Conservation (phyloP, 208 protist genomes). For the Herpetomonas tarakana region DNA sequence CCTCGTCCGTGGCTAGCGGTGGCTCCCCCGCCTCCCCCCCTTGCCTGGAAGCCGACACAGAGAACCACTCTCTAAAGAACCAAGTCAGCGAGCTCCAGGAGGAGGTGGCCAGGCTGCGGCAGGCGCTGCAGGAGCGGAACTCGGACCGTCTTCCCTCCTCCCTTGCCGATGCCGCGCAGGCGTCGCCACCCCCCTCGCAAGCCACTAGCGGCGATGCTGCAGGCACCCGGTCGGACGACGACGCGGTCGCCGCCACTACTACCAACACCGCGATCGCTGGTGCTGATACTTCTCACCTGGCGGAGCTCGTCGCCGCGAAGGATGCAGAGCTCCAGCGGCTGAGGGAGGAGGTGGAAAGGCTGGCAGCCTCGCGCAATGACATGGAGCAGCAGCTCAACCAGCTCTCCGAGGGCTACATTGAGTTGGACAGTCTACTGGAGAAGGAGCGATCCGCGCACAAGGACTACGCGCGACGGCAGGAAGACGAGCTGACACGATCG, state of each 20-base stretch:
- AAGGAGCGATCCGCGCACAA: background rate
- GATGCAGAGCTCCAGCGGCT: constrained; percentile 4
- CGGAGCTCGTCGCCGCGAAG: background rate
- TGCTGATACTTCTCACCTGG: background rate
- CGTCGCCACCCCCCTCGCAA: too few relatives aligned
- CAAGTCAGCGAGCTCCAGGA: background rate
- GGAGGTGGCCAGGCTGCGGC: background rate
- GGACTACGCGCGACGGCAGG: constrained; percentile 9
- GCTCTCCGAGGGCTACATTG: background rate
- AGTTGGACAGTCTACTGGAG: background rate
- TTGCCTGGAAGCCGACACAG: background rate
- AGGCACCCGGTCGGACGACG: too few relatives aligned
- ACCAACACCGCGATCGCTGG: too few relatives aligned
- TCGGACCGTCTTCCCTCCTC: too few relatives aligned
- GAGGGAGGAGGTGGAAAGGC: background rate
- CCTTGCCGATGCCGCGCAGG: too few relatives aligned
- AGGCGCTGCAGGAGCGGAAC: background rate
- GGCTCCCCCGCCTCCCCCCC: background rate
- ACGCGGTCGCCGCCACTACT: too few relatives aligned
- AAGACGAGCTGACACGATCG: constrained; percentile 7
- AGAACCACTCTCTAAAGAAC: background rate
- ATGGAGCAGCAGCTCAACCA: background rate
- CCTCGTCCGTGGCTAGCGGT: too few relatives aligned
- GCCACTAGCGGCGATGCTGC: too few relatives aligned
- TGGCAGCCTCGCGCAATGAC: background rate